Evolutionary conservation across 2,329 filamentous ascomycete genomes (phyloP), one percentile per base, ranked within the genome.

Genomic region (Colletotrichum simmondsii): DNA sequence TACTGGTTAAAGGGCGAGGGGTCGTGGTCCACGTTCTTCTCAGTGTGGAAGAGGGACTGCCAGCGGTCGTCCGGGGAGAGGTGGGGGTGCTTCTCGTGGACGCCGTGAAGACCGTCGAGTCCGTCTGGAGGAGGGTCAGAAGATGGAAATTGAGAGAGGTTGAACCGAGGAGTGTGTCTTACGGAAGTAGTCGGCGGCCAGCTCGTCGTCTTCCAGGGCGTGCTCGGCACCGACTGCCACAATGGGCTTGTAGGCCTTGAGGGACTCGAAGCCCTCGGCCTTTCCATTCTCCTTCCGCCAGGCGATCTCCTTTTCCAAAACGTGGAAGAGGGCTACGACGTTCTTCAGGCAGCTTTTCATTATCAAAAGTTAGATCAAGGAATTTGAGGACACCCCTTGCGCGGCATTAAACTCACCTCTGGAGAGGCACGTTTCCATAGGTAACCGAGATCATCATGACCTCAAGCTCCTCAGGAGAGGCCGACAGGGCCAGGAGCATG

Each of bases 171-270:
- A 7, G 5, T 19, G n/a, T 24, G 35, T 84, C 92, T 80, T 83
- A 97, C 95, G 97, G 80, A 98, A 98, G 81, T 95, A 94, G 81
- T 96, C 94, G 2, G 92, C 93, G 84, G 92, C 89, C 79, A 98
- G 87, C 72, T 92, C 87, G 79, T 96, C 92, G 73, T 97, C 95
- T 70, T 95, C 94, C 32, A 99, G 84, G 4, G 97, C 94, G 78
- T 95, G 93, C 72, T 95, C 92, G 1, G 97, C 93, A 2, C 97
- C 97, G 37, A 98, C 90, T 53, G 97, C 95, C 37, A 99, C 91
- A 53, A 97, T 87, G 8, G 95, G 96, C 83, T 94, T 97, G 81
- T 86, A 91, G 16, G 89, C 87, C 76, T 89, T 90, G 82, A 98
- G 85, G 8, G 91, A 88, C 64, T 92, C 92, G 77, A 95, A 98